Conservation (phyloP, 1,139 yeast genomes). For the Pichia sp. region DNA sequence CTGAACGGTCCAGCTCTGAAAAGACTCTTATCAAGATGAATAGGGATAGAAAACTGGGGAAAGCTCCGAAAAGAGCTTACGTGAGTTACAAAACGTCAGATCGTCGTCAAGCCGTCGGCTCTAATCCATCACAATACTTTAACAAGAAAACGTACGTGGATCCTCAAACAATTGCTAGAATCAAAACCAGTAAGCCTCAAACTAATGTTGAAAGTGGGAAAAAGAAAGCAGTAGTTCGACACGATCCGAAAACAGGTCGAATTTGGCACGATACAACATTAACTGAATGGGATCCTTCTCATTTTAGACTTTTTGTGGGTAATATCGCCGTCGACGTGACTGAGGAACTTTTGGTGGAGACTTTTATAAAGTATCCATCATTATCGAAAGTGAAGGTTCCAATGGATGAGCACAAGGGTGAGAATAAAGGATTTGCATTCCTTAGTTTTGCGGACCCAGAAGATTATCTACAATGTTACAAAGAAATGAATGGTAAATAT, state of each 20-base stretch:
- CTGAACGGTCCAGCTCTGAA: too few relatives aligned
- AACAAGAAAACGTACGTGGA: conserved; percentile 14
- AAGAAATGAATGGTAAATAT: conserved; percentile 70
- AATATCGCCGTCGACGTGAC: conserved; percentile 64
- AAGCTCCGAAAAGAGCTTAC: conserved; percentile 12
- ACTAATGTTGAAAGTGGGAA: conserved; percentile 1
- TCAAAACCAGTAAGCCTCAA: background rate
- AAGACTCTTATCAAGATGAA: too few relatives aligned
- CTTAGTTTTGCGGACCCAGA: conserved; percentile 56
- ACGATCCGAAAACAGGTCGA: conserved; percentile 27
- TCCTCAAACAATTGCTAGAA: conserved; percentile 3
- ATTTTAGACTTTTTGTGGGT: conserved; percentile 68
- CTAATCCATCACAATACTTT: conserved; percentile 30
- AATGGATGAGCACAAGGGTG: conserved; percentile 29
- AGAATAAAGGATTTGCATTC: conserved; percentile 63
- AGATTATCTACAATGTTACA: conserved; percentile 63
- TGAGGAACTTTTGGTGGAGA: conserved; percentile 43
- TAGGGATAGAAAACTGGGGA: background rate
- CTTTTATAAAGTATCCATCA: conserved; percentile 45
- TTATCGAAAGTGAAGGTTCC: conserved; percentile 52
- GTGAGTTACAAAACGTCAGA: conserved; percentile 40
- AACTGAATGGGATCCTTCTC: conserved; percentile 36
- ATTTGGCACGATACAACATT: conserved; percentile 43
- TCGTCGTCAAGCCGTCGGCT: conserved; percentile 43
- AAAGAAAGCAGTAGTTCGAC: conserved; percentile 12